Evolutionary conservation across 2,329 filamentous ascomycete species (phyloP), one percentile per base, ranked within the genome.

Genomic region (Fusarium robinianum): DNA sequence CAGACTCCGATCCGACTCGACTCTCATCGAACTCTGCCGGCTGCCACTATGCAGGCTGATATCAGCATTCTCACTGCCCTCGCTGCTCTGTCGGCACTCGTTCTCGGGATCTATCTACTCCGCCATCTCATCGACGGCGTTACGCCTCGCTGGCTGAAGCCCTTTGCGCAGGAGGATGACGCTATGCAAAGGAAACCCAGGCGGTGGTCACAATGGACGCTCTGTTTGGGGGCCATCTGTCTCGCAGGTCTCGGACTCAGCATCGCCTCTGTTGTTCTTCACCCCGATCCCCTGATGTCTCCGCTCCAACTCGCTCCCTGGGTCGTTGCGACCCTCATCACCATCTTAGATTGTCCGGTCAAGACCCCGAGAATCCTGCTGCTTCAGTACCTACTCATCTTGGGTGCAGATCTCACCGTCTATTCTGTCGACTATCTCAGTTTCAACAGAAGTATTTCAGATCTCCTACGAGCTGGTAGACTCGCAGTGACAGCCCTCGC

Each of bases 311-410:
- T 68, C 25, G 53, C 63, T 1, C 72, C 74, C 4, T 77, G 74
- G 74, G 41, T 63, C 6, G 57, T 58, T 0, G 63, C 59, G 4
- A 39, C 65, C 2, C 51, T 76, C 15, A 61, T 76, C 7, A 72
- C 69, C 0, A 42, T 63, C 6, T 40, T 68, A 3, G 67, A 67
- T 21, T 65, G 70, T 2, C 74, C 74, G 0, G 67, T 60, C 9
- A 72, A 67, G 51, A 68, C 73, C 0, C 72, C 74, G 0, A 70
- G 68, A 33, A 49, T 68, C 0, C 48, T 77, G 4, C 49, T 77
- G 7, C 37, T 62, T 14, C 63, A 75, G 12, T 75, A 73, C 34
- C 14, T 66, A 8, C 35, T 63, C 16, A 67, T 70, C 18, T 49
- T 70, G 11, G 47, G 60, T 5, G 66, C 67, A 10, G 60, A 60